Evolutionary conservation across 768 basidiomycete genomes (phyloP).

Genomic region (Aureoboletus auriporus): DNA sequence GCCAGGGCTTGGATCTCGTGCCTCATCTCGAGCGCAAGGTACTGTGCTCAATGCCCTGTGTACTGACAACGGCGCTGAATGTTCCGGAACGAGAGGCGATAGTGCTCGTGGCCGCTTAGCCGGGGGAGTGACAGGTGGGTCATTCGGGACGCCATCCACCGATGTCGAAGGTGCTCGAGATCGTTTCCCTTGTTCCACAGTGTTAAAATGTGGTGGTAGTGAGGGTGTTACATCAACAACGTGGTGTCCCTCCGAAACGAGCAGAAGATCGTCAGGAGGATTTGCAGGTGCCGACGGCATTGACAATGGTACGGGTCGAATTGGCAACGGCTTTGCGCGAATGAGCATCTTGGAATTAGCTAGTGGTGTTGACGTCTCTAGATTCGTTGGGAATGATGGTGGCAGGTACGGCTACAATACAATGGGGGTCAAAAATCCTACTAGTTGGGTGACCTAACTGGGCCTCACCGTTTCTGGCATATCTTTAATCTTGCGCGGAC

Average conservation of each 20-base stretch:
- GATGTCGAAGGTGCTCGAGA: slow-evolving; percentile 24
- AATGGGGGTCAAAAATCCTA: slow-evolving; percentile 11
- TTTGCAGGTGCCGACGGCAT: slow-evolving; percentile 19
- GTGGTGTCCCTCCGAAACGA: slow-evolving; percentile 2
- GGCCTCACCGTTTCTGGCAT: slow-evolving; percentile 36
- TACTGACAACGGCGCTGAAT: slow-evolving; percentile 1
- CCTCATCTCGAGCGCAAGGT: slow-evolving; percentile 1
- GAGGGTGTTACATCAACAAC: slow-evolving; percentile 10
- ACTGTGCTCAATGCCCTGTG: slow-evolving; percentile 9
- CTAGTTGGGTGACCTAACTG: slow-evolving; percentile 1
- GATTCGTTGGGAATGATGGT: slow-evolving; percentile 51
- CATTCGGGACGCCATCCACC: slow-evolving; percentile 20
- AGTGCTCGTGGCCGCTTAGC: slow-evolving; percentile 18
- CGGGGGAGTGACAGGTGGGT: slow-evolving; percentile 18
- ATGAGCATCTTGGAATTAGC: slow-evolving; percentile 14
- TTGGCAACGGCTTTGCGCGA: slow-evolving; percentile 43
- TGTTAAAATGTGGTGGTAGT: slow-evolving; percentile 13
- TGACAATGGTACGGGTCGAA: slow-evolving; percentile 28
- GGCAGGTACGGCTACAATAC: slow-evolving; percentile 42
- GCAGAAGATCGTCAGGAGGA: slow-evolving; percentile 17
- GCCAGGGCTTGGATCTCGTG: neutral
- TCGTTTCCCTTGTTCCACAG: slow-evolving; percentile 25
- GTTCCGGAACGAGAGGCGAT: neutral
- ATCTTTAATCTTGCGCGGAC: slow-evolving; percentile 28
- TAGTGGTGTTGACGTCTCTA: slow-evolving; percentile 52